Conservation (phyloP, 345 rosid genomes). For the Salix exigua region DNA sequence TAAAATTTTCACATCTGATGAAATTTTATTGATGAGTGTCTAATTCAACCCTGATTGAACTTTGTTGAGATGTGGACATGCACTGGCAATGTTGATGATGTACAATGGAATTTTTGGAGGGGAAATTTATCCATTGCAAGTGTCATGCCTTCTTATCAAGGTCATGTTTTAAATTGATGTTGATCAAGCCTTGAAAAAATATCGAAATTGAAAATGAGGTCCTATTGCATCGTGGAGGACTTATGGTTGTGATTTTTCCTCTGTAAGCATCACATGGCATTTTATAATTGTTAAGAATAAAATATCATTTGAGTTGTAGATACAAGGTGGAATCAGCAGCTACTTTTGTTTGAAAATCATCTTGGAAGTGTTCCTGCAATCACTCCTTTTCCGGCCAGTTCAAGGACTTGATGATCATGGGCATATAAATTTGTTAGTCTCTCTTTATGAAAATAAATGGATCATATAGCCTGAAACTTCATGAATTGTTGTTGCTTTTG, state of each 20-base stretch:
- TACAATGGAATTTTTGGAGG: background rate
- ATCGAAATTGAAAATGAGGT: background rate
- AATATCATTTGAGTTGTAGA: background rate
- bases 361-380: background rate
- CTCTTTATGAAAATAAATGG: background rate
- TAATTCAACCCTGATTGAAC: background rate
- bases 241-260: background rate
- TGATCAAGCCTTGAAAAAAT: background rate
- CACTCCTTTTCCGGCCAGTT: too few relatives aligned
- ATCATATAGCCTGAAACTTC: background rate
- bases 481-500: constrained; percentile 2
- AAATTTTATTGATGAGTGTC: background rate
- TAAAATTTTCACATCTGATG: background rate
- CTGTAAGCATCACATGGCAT: background rate
- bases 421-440: background rate
- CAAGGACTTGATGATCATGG: background rate
- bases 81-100: background rate
- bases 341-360: background rate
- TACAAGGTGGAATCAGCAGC: background rate
- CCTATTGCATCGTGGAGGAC: too few relatives aligned
- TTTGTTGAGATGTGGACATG: background rate
- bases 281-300: background rate
- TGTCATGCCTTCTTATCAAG: background rate
- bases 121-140: background rate
- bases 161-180: background rate